Evolutionary conservation across 768 basidiomycete species (phyloP), one percentile per base, ranked within the genome.

Genomic region (Infundibulicybe gibba): DNA sequence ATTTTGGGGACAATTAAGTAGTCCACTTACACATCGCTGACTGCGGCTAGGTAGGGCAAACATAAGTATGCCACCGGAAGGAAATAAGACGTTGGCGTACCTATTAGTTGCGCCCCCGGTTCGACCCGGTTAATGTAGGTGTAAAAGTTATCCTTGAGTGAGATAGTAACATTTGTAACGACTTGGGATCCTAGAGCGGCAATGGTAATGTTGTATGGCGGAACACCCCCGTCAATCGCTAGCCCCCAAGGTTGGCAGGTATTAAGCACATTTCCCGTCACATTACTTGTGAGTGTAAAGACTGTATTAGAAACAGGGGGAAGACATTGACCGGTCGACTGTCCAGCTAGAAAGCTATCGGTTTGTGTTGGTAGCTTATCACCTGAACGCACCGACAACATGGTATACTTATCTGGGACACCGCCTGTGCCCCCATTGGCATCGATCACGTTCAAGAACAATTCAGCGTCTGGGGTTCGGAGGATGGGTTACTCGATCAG

Each of bases 211-310:
- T 52, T 68, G 57, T 77, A 77, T 0, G 77, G 80, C 25, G 68
- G 66, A 0, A 59, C 57, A 9, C 74, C 75, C 6, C 73, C 76
- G 9, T 58, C 66, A 40, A 79, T 65, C 2, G 59, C 64, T 3
- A 77, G 48, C 3, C 73, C 70, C 76, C 76, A 77, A 2, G 71
- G 70, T 32, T 72, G 54, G 52, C 76, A 80, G 11, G 75, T 74
- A 34, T 60, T 47, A 2, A 77, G 47, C 9, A 51, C 55, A 8
- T 52, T 54, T 8, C 25, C 25, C 0, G 75, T 73, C 40, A 70
- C 60, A 54, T 75, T 75, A 9, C 71, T 48, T 0, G 41, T 49
- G 19, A 69, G 52, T 6, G 54, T 54, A 12, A 62, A 53, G 17
- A 54, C 47, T 5, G 49, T 40, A 10, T 34, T 14, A 4, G 48